Percentiles rank a stretch among this genome's conserved stretches.
These are phyloP conservation scores for Coemansia erecta DNA, from an alignment of 192 early-diverging fungal genomes.

Conservation along the genomic window DNA sequence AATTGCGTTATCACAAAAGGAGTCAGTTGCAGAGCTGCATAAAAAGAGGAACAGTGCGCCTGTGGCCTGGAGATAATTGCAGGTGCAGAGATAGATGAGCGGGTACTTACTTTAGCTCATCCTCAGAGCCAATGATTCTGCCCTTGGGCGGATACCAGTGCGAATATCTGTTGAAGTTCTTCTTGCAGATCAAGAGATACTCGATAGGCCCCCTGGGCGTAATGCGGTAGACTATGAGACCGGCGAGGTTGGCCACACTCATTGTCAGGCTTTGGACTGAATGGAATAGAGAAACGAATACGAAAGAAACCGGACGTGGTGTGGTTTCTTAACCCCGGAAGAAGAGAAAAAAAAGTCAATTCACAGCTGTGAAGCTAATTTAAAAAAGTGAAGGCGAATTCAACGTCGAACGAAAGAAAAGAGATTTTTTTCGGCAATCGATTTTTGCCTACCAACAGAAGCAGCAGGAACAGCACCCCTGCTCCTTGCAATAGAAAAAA, in stretches of 20 bases:
- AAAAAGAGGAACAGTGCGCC: too few species aligned
- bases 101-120: conserved; percentile 73
- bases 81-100: not conserved
- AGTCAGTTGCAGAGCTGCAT: too few species aligned
- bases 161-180: conserved; percentile 73
- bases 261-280: conserved; percentile 13
- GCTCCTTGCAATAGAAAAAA: too few species aligned
- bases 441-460: not conserved
- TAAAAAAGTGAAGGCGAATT: not conserved
- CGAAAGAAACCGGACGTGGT: not conserved
- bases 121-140: conserved; percentile 71
- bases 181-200: conserved; percentile 76
- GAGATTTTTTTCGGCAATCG: not conserved
- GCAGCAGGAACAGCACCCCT: too few species aligned
- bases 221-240: conserved; percentile 72
- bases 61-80: too few species aligned
- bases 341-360: not conserved
- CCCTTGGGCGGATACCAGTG: conserved; percentile 87
- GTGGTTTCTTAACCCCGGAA: not conserved
- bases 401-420: conserved; percentile 4
- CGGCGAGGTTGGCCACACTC: conserved; percentile 52
- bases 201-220: conserved; percentile 62
- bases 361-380: not conserved
- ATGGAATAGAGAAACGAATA: conserved; percentile 9
- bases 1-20: too few species aligned